A percentile compares a stretch with the other conserved stretches of the same genome.
phyloP scores from a whole-genome alignment of 2,329 filamentous ascomycete genomes.

The Claviceps lovelessii region DNA sequence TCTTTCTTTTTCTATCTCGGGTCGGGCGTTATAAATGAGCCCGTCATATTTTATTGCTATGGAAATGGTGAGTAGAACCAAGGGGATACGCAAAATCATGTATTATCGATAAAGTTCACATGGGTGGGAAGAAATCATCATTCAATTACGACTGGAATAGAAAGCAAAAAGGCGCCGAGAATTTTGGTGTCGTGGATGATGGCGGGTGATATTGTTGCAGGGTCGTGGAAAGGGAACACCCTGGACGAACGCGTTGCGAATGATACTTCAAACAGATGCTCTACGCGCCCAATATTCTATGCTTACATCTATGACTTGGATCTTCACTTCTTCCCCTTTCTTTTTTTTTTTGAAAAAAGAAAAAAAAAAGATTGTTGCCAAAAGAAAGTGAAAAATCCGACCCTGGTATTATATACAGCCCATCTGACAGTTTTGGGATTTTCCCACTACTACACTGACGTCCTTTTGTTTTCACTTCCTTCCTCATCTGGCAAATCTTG shows the following conservation, averaged over 20 bases:
- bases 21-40: background rate
- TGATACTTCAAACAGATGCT: background rate
- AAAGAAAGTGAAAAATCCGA: background rate
- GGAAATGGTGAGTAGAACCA: background rate
- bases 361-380: too few relatives aligned
- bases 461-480: background rate
- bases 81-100: too few relatives aligned
- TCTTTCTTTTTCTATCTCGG: too few relatives aligned
- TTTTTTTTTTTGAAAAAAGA: background rate
- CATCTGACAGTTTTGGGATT: background rate
- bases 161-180: background rate
- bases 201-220: too few relatives aligned
- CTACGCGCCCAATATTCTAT: background rate
- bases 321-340: background rate
- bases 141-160: too few relatives aligned
- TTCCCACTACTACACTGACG: constrained; percentile 23
- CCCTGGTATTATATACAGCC: constrained; percentile 9
- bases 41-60: background rate
- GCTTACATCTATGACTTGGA: background rate
- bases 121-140: background rate
- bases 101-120: background rate
- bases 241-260: background rate
- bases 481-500: constrained; percentile 63
- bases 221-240: background rate
- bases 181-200: background rate